These are phyloP conservation scores for Phylloporus sp. DNA, from an alignment of 768 basidiomycete species.

Conservation along the genomic window DNA sequence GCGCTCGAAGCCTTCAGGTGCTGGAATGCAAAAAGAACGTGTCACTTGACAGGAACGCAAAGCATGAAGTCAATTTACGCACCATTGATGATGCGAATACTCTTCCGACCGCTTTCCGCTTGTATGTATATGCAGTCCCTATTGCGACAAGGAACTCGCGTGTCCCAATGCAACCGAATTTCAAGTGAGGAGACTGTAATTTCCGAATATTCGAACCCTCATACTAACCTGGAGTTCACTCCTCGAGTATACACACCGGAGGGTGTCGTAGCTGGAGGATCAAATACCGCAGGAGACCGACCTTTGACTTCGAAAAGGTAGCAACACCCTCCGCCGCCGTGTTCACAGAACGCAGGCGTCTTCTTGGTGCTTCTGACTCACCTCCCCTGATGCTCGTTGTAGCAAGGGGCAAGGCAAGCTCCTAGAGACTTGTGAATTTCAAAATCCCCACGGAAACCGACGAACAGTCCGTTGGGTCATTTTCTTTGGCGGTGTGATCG, in stretches of 20 bases:
- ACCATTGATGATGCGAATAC: slow-evolving; percentile 6
- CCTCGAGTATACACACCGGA: slow-evolving; percentile 18
- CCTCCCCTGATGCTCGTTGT: slow-evolving; percentile 30
- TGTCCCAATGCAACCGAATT: slow-evolving; percentile 19
- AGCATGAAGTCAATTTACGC: slow-evolving; percentile 6
- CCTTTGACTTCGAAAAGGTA: slow-evolving; percentile 15
- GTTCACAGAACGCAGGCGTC: slow-evolving; percentile 16
- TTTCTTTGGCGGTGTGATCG: slow-evolving; percentile 10
- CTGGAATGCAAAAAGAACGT: background rate
- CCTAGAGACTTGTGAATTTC: slow-evolving; percentile 21
- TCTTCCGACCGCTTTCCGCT: slow-evolving; percentile 5
- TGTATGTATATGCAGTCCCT: slow-evolving; percentile 5
- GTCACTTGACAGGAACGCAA: background rate
- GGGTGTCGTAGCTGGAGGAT: slow-evolving; percentile 21
- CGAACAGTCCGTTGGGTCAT: slow-evolving; percentile 11
- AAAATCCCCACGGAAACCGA: slow-evolving; percentile 19
- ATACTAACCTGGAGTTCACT: slow-evolving; percentile 1
- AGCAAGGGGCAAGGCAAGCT: slow-evolving; percentile 15
- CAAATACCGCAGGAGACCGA: slow-evolving; percentile 11
- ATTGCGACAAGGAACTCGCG: slow-evolving; percentile 16
- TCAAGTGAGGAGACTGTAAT: slow-evolving; percentile 19
- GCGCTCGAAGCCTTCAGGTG: slow-evolving; percentile 9
- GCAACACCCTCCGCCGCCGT: slow-evolving; percentile 6
- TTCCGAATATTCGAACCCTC: slow-evolving; percentile 16
- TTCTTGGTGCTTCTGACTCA: slow-evolving; percentile 22